phyloP scores from a whole-genome alignment of 257 asterid species.

The Mitragyna speciosa region DNA sequence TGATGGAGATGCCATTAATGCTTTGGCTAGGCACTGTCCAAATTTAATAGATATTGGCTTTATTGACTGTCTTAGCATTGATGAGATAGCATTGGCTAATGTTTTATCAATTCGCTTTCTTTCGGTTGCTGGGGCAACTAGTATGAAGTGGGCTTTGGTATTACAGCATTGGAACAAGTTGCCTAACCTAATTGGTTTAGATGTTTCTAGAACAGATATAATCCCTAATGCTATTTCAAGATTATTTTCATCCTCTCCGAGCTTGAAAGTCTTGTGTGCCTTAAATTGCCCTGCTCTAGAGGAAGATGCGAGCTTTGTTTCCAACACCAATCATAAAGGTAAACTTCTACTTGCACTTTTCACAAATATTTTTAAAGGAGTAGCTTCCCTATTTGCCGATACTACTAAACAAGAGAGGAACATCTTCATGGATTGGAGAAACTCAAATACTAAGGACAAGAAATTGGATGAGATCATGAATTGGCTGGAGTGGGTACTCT shows the following conservation, averaged over 20 bases:
- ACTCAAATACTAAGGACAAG: slow-evolving; percentile 38
- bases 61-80: slow-evolving; percentile 65
- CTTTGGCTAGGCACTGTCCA: slow-evolving; percentile 60
- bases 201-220: slow-evolving; percentile 77
- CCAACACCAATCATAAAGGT: slow-evolving; percentile 53
- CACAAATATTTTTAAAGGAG: slow-evolving; percentile 58
- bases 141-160: slow-evolving; percentile 58
- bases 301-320: slow-evolving; percentile 49
- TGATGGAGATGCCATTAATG: slow-evolving; percentile 65
- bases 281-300: slow-evolving; percentile 61
- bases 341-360: slow-evolving; percentile 61
- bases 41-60: slow-evolving; percentile 64
- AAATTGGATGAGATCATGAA: slow-evolving; percentile 50
- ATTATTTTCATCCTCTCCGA: slow-evolving; percentile 46
- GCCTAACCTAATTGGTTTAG: slow-evolving; percentile 61
- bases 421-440: slow-evolving; percentile 51
- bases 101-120: slow-evolving; percentile 61
- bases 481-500: slow-evolving; percentile 81
- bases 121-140: slow-evolving; percentile 70
- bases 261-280: slow-evolving; percentile 72
- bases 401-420: slow-evolving; percentile 46
- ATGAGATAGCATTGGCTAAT: slow-evolving; percentile 58
- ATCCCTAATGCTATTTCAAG: slow-evolving; percentile 43
- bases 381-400: slow-evolving; percentile 52
- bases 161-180: slow-evolving; percentile 54